A percentile compares a stretch with the other conserved stretches of the same genome.
Evolutionary conservation across 2,329 filamentous ascomycete species (phyloP).

Genomic region (Atkinsonella hypoxylon): DNA sequence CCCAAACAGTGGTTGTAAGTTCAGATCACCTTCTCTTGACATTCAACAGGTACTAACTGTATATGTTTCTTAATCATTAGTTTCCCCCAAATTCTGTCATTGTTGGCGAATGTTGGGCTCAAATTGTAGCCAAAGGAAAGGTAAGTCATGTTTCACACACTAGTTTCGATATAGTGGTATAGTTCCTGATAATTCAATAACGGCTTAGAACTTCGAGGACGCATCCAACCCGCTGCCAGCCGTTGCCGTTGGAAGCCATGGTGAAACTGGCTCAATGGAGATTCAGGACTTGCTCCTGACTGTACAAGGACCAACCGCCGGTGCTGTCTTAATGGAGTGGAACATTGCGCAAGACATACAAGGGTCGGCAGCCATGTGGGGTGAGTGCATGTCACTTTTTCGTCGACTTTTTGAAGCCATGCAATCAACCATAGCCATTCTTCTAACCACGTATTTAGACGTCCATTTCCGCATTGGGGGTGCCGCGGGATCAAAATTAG

Average conservation of each 20-base stretch:
- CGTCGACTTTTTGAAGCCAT: too few species aligned
- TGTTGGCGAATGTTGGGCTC: background rate
- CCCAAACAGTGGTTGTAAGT: background rate
- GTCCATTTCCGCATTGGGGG: slow-evolving; percentile 63
- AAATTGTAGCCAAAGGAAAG: slow-evolving; percentile 1
- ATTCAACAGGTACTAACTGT: background rate
- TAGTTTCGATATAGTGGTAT: too few species aligned
- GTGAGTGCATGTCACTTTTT: slow-evolving; percentile 14
- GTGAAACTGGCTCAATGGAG: slow-evolving; percentile 53
- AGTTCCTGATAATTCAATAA: too few species aligned
- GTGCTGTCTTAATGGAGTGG: slow-evolving; percentile 61
- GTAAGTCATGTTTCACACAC: background rate
- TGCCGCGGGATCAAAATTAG: slow-evolving; percentile 53
- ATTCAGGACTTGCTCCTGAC: slow-evolving; percentile 58
- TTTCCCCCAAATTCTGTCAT: background rate
- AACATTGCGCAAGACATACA: slow-evolving; percentile 20
- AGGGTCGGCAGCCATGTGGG: slow-evolving; percentile 35
- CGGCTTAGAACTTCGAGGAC: background rate
- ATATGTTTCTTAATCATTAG: background rate
- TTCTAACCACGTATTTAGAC: background rate
- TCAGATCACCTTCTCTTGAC: background rate
- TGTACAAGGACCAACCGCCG: slow-evolving; percentile 51
- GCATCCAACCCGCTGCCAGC: background rate
- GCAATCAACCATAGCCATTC: background rate
- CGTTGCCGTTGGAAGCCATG: slow-evolving; percentile 39